These are phyloP conservation scores for Psilocybe subaeruginosa DNA, from an alignment of 768 basidiomycete genomes.

Conservation along the genomic window DNA sequence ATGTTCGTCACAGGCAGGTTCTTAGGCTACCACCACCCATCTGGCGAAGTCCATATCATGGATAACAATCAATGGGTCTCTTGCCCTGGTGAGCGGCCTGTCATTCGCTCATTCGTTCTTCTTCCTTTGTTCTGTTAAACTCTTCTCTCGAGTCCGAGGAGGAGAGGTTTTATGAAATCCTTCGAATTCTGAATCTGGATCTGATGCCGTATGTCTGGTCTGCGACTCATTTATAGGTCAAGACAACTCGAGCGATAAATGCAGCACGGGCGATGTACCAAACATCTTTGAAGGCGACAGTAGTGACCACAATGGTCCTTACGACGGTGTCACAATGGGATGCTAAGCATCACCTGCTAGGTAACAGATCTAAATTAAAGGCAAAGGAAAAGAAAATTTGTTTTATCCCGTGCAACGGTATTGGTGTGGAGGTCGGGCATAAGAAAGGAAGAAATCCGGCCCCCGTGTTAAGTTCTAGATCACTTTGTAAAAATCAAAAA, in stretches of 20 bases:
- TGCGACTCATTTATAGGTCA: slow-evolving; percentile 2
- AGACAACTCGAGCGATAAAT: slow-evolving; percentile 49
- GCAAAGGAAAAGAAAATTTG: not conserved
- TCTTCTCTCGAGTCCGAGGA: not conserved
- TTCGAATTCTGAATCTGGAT: not conserved
- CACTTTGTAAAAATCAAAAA: not conserved
- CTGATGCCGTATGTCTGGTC: not conserved
- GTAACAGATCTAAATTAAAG: not conserved
- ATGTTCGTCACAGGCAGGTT: slow-evolving; percentile 30
- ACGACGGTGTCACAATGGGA: slow-evolving; percentile 25
- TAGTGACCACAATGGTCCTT: slow-evolving; percentile 43
- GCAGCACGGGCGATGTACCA: slow-evolving; percentile 56
- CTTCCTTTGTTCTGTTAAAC: not conserved
- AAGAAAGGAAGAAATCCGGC: not conserved
- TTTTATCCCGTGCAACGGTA: not conserved
- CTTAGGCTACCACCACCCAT: slow-evolving; percentile 47
- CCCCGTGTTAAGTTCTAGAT: not conserved
- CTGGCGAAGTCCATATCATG: slow-evolving; percentile 54
- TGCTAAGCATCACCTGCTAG: slow-evolving; percentile 13
- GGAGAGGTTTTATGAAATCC: not conserved
- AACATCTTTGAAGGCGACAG: slow-evolving; percentile 50
- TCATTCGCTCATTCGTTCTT: no score
- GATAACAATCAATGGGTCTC: slow-evolving; percentile 51
- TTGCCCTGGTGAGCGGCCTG: slow-evolving; percentile 48
- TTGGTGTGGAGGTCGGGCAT: not conserved